Evolutionary conservation across 495 filamentous ascomycete genomes (phyloP), one percentile per base, ranked within the genome.

Genomic region (Neurospora sublineolata): DNA sequence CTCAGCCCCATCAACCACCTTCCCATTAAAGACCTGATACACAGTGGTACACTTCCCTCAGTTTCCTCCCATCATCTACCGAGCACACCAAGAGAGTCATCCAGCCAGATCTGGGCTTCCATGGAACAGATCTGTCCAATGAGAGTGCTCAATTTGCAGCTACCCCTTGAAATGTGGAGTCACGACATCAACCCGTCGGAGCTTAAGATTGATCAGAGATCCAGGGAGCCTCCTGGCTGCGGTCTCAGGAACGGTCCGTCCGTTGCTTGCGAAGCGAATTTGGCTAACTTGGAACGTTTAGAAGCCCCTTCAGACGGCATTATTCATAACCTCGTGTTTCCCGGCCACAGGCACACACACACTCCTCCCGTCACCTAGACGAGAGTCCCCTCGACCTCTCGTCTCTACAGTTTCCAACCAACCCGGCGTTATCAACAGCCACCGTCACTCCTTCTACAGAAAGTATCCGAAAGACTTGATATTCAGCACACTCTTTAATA

Each of bases 401-500:
- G 73, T 71, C 74, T 77, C 68, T 73, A 74, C 77, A 70, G 70
- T 71, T 74, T 74, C 68, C 67, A 74, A 6, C 73, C 68, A 79
- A 71, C 16, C 72, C 70, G 79, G 75, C 76, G 72, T 75, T 76
- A 73, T 78, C 82, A 80, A 78, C 78, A 82, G 78, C 77, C 82
- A 82, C 79, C 70, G 81, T 83, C 84, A 84, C 83, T 86, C 84
- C 79, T 82, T 84, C 76, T 76, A 76, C 76, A 64, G 52, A 27
- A 60, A 30, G 52, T 27, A 64, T 64, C 14, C 52, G 23, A 14
- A 30, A 58, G 20, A 77, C 71, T 79, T 80, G 77, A 76, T 80
- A 75, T 83, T 83, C 82, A 83, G 69, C 83, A 85, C 84, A 78
- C 82, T 86, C 84, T 70, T 85, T 85, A 85, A 86, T 85, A 82